Percentiles rank a stretch among this genome's conserved stretches.
phyloP scores from a whole-genome alignment of 1,284 basidiomycete genomes.

The Cutaneotrichosporon dermatis region DNA sequence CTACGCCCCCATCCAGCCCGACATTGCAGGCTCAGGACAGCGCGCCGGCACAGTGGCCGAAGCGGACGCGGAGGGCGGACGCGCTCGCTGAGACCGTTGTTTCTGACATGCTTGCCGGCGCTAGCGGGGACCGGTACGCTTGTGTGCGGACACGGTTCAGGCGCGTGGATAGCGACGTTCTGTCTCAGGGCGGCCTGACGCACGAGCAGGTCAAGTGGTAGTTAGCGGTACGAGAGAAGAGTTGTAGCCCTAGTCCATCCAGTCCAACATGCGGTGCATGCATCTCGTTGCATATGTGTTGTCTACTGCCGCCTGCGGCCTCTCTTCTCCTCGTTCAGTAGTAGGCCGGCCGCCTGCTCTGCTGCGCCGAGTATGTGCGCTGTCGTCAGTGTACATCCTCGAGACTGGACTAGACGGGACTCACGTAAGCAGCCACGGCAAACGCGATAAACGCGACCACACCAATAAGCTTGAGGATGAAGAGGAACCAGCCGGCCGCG shows the following conservation, averaged over 20 bases:
- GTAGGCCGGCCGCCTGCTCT: constrained; percentile 39
- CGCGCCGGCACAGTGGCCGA: constrained; percentile 1
- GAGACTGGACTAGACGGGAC: constrained; percentile 10
- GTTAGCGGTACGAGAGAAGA: constrained; percentile 9
- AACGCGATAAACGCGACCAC: constrained; percentile 46
- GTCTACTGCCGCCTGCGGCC: background rate
- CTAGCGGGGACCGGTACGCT: constrained; percentile 44
- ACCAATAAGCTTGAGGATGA: constrained; percentile 49
- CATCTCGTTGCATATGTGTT: background rate
- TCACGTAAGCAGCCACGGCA: constrained; percentile 46
- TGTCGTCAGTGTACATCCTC: constrained; percentile 12
- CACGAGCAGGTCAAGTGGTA: constrained; percentile 76
- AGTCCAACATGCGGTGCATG: constrained; percentile 1
- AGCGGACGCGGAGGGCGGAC: constrained; percentile 45
- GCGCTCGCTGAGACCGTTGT: constrained; percentile 52
- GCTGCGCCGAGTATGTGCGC: constrained; percentile 47
- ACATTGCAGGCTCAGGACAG: constrained; percentile 5
- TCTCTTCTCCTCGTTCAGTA: constrained; percentile 7
- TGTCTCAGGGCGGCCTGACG: constrained; percentile 52
- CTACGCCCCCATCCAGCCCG: constrained; percentile 56
- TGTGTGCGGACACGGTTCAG: constrained; percentile 77
- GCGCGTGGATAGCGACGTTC: constrained; percentile 80
- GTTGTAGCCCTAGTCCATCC: background rate
- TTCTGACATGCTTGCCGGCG: constrained; percentile 49
- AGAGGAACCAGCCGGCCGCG: constrained; percentile 46